phyloP scores from a whole-genome alignment of 805 yeast species.

The Saccharomycopsis fodiens region DNA sequence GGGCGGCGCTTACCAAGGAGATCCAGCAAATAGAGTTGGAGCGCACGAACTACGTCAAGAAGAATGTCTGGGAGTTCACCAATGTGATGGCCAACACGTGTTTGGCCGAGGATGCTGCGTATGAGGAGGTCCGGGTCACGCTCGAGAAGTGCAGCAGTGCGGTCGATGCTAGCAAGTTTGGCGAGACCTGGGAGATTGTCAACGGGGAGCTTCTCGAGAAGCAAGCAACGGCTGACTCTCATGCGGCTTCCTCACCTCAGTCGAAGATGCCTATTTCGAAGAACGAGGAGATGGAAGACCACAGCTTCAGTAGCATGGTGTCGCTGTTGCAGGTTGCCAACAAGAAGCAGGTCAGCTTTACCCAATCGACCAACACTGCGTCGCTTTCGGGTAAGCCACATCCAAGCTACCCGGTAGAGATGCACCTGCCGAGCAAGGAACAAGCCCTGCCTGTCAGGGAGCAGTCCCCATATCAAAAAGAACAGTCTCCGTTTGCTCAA shows the following conservation, averaged over 20 bases:
- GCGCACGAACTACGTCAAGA: conserved; percentile 59
- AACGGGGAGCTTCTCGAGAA: conserved; percentile 26
- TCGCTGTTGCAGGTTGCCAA: conserved; percentile 6
- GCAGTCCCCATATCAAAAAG: no score
- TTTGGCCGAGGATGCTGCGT: conserved; percentile 70
- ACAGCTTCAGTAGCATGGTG: conserved; percentile 17
- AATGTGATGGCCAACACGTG: conserved; percentile 69
- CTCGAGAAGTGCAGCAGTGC: conserved; percentile 63
- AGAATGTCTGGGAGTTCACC: conserved; percentile 71
- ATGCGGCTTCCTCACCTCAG: no score
- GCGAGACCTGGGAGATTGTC: conserved; percentile 57
- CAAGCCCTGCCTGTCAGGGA: no score
- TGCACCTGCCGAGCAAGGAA: no score
- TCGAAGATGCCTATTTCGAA: not conserved
- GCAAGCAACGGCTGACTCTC: no score
- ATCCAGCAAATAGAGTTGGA: conserved; percentile 67
- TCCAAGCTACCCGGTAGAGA: no score
- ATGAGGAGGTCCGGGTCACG: conserved; percentile 58
- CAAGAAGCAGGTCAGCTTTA: conserved; percentile 13
- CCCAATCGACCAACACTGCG: conserved; percentile 16
- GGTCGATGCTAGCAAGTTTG: conserved; percentile 48
- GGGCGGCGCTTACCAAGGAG: conserved; percentile 56
- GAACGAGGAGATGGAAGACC: conserved; percentile 4
- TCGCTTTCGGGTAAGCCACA: conserved; percentile 1
- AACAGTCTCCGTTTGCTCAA: no score